A percentile compares a stretch with the other conserved stretches of the same genome.
phyloP scores from a whole-genome alignment of 2,329 filamentous ascomycete genomes.

The Stagonosporopsis cucurbitacearum region DNA sequence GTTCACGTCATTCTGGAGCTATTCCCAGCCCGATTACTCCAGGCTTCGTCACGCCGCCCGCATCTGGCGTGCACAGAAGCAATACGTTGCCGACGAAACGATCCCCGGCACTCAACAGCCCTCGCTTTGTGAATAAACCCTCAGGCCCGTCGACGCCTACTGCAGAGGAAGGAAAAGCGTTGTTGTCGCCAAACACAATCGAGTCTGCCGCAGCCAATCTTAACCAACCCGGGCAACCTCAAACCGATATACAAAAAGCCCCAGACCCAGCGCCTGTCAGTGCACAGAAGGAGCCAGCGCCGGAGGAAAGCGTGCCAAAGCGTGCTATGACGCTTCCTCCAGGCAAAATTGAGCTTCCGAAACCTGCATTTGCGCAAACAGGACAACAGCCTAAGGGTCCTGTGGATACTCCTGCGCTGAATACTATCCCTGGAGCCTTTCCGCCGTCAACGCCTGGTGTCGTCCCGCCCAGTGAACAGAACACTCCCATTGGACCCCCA shows the following conservation, averaged over 20 bases:
- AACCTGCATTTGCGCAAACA: constrained; percentile 19
- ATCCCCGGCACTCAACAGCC: constrained; percentile 69
- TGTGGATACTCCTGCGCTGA: constrained; percentile 37
- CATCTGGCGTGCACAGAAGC: constrained; percentile 72
- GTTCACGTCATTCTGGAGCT: constrained; percentile 77
- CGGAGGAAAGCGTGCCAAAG: constrained; percentile 18
- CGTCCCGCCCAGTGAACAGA: constrained; percentile 49
- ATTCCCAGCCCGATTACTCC: constrained; percentile 66
- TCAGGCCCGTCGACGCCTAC: constrained; percentile 61
- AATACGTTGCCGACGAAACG: constrained; percentile 94
- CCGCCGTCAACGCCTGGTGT: constrained; percentile 58
- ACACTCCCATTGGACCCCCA: constrained; percentile 37
- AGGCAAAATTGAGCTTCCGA: constrained; percentile 36
- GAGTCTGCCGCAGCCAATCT: constrained; percentile 19
- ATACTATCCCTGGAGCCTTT: constrained; percentile 65
- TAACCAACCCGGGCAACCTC: constrained; percentile 18
- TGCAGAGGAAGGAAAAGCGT: constrained; percentile 36
- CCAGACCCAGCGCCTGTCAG: constrained; percentile 13
- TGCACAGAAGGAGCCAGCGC: constrained; percentile 1
- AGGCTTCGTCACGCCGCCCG: constrained; percentile 47
- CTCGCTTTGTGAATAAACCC: constrained; percentile 52
- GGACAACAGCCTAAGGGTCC: constrained; percentile 31
- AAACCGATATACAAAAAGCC: constrained; percentile 14
- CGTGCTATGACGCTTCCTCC: constrained; percentile 31
- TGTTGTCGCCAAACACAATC: constrained; percentile 26